A percentile compares a stretch with the other conserved stretches of the same genome.
Evolutionary conservation across 78 protist species (phyloP).

Genomic region (Tieghemostelium lacteum): DNA sequence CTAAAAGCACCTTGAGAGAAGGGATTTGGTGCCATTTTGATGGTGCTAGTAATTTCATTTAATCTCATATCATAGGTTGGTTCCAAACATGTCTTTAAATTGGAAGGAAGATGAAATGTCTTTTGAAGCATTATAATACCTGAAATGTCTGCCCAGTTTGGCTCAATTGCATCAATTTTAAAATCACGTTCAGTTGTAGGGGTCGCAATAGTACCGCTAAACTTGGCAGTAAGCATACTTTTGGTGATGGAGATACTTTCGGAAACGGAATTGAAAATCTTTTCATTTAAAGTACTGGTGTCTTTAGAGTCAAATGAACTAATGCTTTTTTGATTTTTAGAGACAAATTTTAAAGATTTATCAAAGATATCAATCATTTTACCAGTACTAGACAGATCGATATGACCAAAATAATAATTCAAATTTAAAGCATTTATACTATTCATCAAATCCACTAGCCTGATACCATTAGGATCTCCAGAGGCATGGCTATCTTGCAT

Average conservation of each 20-base stretch:
- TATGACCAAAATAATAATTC: conserved; percentile 12
- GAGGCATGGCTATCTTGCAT: background rate
- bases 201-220: background rate
- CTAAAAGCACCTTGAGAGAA: background rate
- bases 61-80: background rate
- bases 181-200: background rate
- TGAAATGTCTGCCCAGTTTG: background rate
- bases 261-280: background rate
- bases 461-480: background rate
- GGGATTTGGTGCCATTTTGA: background rate
- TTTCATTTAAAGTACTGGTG: background rate
- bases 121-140: background rate
- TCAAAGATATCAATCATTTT: conserved; percentile 18
- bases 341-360: background rate
- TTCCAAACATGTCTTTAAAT: background rate
- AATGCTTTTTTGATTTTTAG: background rate
- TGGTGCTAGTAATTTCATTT: background rate
- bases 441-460: background rate
- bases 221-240: background rate
- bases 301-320: conserved; percentile 4
- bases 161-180: background rate
- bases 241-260: background rate
- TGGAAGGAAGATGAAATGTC: background rate
- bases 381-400: background rate
- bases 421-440: background rate